Conservation (phyloP, 192 early-diverging fungal genomes). For the Thamnidium elegans region DNA sequence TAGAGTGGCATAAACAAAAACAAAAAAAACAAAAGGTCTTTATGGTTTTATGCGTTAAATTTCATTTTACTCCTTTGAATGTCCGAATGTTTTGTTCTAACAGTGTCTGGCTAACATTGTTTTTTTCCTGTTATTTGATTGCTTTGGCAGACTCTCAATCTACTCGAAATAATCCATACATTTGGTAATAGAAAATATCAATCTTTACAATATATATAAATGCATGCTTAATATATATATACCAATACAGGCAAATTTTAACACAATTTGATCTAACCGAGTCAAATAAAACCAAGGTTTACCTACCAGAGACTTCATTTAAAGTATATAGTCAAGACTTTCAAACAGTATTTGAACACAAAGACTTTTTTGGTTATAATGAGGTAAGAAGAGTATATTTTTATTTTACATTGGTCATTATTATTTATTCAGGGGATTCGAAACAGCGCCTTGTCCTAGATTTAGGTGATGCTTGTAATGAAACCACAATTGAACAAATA, state of each 20-base stretch:
- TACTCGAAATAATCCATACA: too few relatives aligned
- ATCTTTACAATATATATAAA: too few relatives aligned
- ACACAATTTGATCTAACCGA: background rate
- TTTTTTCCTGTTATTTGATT: too few relatives aligned
- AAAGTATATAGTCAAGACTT: conserved; percentile 23
- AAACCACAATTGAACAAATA: conserved; percentile 10
- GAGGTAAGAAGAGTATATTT: conserved; percentile 4
- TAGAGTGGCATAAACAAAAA: too few relatives aligned
- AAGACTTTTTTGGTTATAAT: conserved; percentile 23
- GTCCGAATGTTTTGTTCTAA: too few relatives aligned
- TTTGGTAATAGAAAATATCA: too few relatives aligned
- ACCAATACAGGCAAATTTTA: background rate
- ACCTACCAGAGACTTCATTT: conserved; percentile 7
- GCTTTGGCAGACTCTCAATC: too few relatives aligned
- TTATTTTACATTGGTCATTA: background rate
- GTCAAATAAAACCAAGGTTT: background rate
- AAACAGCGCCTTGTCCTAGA: conserved; percentile 25
- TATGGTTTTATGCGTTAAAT: too few relatives aligned
- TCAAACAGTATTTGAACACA: conserved; percentile 22
- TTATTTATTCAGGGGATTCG: background rate
- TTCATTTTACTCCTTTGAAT: too few relatives aligned
- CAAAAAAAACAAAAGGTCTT: too few relatives aligned
- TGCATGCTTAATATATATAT: too few relatives aligned
- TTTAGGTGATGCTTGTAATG: conserved; percentile 27
- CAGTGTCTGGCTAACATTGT: too few relatives aligned